Evolutionary conservation across 2,329 filamentous ascomycete genomes (phyloP).

Genomic region (Aspergillus pseudoviridinutans): DNA sequence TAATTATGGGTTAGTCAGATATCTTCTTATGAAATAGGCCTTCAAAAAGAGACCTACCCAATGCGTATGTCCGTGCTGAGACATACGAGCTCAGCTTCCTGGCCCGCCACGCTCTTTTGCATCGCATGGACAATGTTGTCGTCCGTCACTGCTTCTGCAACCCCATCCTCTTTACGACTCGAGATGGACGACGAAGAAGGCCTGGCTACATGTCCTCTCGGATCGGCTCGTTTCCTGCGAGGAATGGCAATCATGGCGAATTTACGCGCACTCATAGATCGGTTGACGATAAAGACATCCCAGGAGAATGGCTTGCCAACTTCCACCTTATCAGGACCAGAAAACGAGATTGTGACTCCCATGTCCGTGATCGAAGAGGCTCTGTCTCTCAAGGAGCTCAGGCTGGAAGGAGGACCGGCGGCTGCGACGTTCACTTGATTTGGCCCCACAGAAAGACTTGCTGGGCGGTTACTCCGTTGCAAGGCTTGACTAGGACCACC

Average conservation of each 20-base stretch:
- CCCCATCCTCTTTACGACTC: constrained; percentile 29
- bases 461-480: constrained; percentile 43
- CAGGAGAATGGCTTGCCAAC: constrained; percentile 54
- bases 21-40: neutral
- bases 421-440: constrained; percentile 16
- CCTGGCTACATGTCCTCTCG: constrained; percentile 40
- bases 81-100: constrained; percentile 52
- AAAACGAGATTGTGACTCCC: constrained; percentile 54
- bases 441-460: constrained; percentile 37
- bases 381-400: constrained; percentile 34
- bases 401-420: constrained; percentile 19
- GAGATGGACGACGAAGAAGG: constrained; percentile 44
- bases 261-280: constrained; percentile 50
- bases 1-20: constrained; percentile 21
- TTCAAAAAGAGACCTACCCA: constrained; percentile 42
- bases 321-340: constrained; percentile 46
- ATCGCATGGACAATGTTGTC: constrained; percentile 54
- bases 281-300: constrained; percentile 58
- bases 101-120: constrained; percentile 47
- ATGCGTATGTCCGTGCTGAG: constrained; percentile 56
- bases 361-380: constrained; percentile 39
- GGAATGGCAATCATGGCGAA: constrained; percentile 54
- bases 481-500: constrained; percentile 44
- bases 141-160: constrained; percentile 54
- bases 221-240: constrained; percentile 42